Percentiles rank a stretch among this genome's conserved stretches.
These are phyloP conservation scores for Tetracladium setigerum DNA, from an alignment of 495 filamentous ascomycete genomes.

Conservation along the genomic window DNA sequence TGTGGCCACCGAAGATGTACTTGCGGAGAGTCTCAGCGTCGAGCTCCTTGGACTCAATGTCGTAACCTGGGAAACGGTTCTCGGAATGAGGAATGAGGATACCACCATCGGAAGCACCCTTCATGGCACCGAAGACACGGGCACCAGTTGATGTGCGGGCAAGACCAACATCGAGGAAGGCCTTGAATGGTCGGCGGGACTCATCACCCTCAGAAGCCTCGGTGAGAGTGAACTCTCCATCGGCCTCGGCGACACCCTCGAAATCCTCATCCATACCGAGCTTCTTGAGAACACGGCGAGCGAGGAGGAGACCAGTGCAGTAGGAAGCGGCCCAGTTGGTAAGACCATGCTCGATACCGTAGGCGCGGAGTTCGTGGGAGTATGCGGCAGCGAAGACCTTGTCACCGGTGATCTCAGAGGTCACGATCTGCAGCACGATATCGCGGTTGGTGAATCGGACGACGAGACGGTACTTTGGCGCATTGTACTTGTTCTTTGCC, in stretches of 20 bases:
- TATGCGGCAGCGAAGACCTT: constrained; percentile 92
- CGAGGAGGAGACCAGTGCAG: constrained; percentile 90
- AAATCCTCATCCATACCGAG: constrained; percentile 89
- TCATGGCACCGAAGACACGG: constrained; percentile 98
- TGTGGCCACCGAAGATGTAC: constrained; percentile 98
- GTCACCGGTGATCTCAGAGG: constrained; percentile 93
- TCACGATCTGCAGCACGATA: constrained; percentile 96
- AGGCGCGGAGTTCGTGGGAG: constrained; percentile 93
- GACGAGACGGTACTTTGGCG: constrained; percentile 98
- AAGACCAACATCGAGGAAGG: constrained; percentile 95
- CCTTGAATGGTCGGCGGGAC: constrained; percentile 96
- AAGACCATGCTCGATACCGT: constrained; percentile 95
- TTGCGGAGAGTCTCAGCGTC: constrained; percentile 94
- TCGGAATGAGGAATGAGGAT: constrained; percentile 96
- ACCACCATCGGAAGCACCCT: constrained; percentile 97
- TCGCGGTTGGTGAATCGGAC: constrained; percentile 99
- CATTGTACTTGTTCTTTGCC: constrained; percentile 99
- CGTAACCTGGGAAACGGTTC: constrained; percentile 98
- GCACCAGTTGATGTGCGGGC: constrained; percentile 94
- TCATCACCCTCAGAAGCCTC: constrained; percentile 80
- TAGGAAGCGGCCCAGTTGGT: constrained; percentile 99
- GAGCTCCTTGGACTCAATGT: constrained; percentile 93
- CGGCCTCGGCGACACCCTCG: constrained; percentile 85
- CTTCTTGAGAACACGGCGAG: constrained; percentile 93
- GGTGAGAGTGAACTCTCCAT: constrained; percentile 90